Base-by-base conservation (phyloP, 1,284 basidiomycete genomes). In the Naganishia albida region DNA sequence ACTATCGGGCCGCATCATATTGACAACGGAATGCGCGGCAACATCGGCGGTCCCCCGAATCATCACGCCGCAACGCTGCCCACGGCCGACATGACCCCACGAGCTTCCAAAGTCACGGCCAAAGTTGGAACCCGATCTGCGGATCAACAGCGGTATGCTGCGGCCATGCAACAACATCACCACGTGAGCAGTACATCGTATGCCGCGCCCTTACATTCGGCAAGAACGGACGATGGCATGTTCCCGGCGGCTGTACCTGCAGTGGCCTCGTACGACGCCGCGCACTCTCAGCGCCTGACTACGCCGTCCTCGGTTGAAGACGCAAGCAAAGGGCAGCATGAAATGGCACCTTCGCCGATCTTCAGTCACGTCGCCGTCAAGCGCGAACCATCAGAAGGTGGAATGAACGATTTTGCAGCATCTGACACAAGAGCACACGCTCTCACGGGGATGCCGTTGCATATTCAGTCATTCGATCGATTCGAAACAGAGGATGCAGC, bases 131-230 rank as follows among this genome's bases (percentile, higher is more conserved):
- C 39, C 8, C 57, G 46, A 8, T 60, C 57, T 16, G 8, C 40
- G 34, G 57, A 60, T 26, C 57, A 60, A 18, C 57, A 60, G 16
- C 46, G 57, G 23, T 60, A 60, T 18, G 57, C 57, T 1, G 57
- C 57, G 8, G 57, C 57, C 20, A 60, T 60, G 57, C 57, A 60
- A 49, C 57, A 60, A 13, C 57, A 60, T n/a, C 57, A 60, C 16
- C 57, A 60, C 50, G 57, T 49, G 20, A 49, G 43, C 2, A 60
- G 23, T 49, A 60, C 57, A 18, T 39, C 46, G 16, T 60, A 40
- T 42, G 26, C 57, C 18, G 46, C 34, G 3, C 7, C 46, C 16
- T 2, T 12, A 40, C 46, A 28, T 7, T 26, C 38, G 30, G 20
- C 30, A 13, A 60, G 25, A 39, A 30, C 23, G 8, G 56, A 25